Base-by-base conservation (phyloP, 176 grass and related monocot genomes). In the Triticum monococcum region DNA sequence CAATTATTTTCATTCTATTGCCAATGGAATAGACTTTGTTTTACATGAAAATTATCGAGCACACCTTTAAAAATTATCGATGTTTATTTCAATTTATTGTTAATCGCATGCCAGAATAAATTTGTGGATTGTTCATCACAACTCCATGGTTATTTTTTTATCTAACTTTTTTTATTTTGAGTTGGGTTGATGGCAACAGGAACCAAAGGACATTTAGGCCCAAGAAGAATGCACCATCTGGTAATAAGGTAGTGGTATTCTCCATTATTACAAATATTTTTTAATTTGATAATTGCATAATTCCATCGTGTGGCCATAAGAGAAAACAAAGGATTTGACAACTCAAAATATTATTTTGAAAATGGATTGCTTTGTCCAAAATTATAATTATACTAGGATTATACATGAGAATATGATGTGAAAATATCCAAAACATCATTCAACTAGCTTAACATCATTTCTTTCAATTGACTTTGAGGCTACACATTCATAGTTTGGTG, bases 171-270 rank as follows among this genome's bases (percentile, higher is more conserved):
- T 11, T 25, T 4, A 8, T 31, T 41, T 57, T 57, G 54, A 22
- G 54, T 57, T 57, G 18, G 5, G 54, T 22, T 57, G 18, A 20
- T 57, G 18, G 2, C 56, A 5, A 13, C 77, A 98, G 88, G 81
- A 98, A 98, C 83, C 96, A 98, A 82, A 98, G 89, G 92, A 98
- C 96, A 28, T 98, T 98, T 87, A 85, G 96, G 81, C 96, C 96
- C 12, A 98, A 98, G 88, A 98, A 98, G 86, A 94, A 98, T 91
- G 96, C 90, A 68, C 88, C 96, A 9, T 96, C 96, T 25, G 90
- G 96, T 59, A 96, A 96, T 84, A 98, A 96, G 93, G 96, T 98
- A 38, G 20, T 59, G 0, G 18, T 7, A 24, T 52, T 65, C 64
- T 18, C 18, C 20, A 59, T 59, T 20, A 59, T 22, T 59, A 59